phyloP scores from a whole-genome alignment of 768 basidiomycete genomes.

The Albatrellus ellisii region DNA sequence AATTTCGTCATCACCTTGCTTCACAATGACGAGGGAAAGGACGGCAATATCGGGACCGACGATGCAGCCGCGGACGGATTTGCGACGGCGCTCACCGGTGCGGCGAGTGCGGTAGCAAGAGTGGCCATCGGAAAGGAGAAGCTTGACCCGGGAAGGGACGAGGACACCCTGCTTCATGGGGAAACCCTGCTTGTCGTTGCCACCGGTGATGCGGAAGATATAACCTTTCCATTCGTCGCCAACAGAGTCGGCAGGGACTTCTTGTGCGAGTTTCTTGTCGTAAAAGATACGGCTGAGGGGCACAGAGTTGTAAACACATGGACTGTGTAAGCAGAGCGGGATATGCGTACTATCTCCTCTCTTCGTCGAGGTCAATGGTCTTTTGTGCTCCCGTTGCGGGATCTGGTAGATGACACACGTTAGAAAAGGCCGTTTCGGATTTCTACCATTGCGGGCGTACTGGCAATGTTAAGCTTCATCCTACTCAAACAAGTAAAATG shows the following conservation, averaged over 20 bases:
- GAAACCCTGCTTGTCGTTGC: constrained; percentile 98
- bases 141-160: constrained; percentile 82
- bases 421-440: neutral
- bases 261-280: constrained; percentile 94
- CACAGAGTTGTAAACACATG: constrained; percentile 2
- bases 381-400: constrained; percentile 98
- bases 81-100: constrained; percentile 93
- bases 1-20: constrained; percentile 87
- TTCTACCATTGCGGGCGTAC: constrained; percentile 33
- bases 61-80: constrained; percentile 97
- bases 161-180: constrained; percentile 99
- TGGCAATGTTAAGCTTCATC: constrained; percentile 98
- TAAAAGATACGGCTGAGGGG: constrained; percentile 75
- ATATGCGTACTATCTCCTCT: constrained; percentile 57
- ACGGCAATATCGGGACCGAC: constrained; percentile 95
- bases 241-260: constrained; percentile 81
- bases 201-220: constrained; percentile 92
- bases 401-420: constrained; percentile 32
- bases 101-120: constrained; percentile 94
- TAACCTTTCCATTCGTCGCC: constrained; percentile 98
- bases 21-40: constrained; percentile 86
- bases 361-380: constrained; percentile 88
- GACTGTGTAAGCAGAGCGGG: neutral
- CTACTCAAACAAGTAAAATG: constrained; percentile 20
- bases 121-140: constrained; percentile 93